Conservation (phyloP, 495 filamentous ascomycete species). For the Penicillium riverlandense region DNA sequence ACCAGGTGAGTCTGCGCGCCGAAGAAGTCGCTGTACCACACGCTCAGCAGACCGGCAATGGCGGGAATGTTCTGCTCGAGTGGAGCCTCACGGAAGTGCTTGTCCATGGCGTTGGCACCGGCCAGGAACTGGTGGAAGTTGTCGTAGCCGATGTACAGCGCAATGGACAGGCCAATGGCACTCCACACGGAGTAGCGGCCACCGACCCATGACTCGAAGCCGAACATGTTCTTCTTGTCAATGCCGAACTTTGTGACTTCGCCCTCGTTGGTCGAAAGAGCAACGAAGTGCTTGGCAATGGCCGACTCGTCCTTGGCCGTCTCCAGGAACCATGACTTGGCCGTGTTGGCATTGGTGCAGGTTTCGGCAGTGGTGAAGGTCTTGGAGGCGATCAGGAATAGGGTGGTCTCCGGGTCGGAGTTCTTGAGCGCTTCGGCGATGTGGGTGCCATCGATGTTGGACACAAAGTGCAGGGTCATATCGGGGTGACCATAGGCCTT, state of each 20-base stretch:
- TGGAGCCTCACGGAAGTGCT: conserved; percentile 88
- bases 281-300: conserved; percentile 98
- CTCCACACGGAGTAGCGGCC: conserved; percentile 98
- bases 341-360: conserved; percentile 89
- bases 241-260: conserved; percentile 99
- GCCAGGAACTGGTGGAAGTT: conserved; percentile 96
- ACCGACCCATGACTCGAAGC: conserved; percentile 96
- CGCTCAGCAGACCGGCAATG: conserved; percentile 84
- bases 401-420: conserved; percentile 91
- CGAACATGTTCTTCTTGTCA: conserved; percentile 97
- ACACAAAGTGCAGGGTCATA: conserved; percentile 92
- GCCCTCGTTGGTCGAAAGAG: conserved; percentile 88
- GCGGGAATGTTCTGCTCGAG: conserved; percentile 92
- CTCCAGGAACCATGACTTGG: conserved; percentile 95
- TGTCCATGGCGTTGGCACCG: conserved; percentile 96
- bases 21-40: conserved; percentile 99
- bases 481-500: conserved; percentile 85
- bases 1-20: conserved; percentile 96
- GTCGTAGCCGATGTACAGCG: conserved; percentile 90
- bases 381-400: conserved; percentile 97
- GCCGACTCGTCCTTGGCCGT: conserved; percentile 62
- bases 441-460: conserved; percentile 98
- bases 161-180: conserved; percentile 91
- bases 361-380: conserved; percentile 99
- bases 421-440: conserved; percentile 85